Evolutionary conservation across 176 grass and related monocot genomes (phyloP), one percentile per base, ranked within the genome.

Genomic region (Avena eriantha): DNA sequence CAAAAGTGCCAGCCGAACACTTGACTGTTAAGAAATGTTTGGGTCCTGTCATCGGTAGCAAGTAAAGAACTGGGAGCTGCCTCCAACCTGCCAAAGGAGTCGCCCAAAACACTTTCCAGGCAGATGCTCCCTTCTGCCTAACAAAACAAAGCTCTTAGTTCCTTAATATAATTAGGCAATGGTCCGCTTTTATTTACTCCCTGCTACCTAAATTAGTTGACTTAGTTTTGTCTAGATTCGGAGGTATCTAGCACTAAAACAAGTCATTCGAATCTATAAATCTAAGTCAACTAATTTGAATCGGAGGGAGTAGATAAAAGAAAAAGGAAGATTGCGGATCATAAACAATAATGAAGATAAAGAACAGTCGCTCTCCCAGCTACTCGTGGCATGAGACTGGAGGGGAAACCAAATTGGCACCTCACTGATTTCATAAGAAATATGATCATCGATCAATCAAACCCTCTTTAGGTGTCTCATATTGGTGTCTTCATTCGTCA

Each of bases 21-120:
- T 76, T 76, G 24, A 54, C 48, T 54, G 48, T 76, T 76, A 76
- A 54, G 73, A 54, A 76, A 76, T 34, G 48, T 21, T 76, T 31
- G 15, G 69, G 47, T 24, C 23, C 47, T 76, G 48, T 16, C 7
- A 18, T 10, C 13, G 7, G 31, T 22, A 39, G 17, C 2, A 53
- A 53, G 33, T 14, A 78, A 78, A 58, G 18, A 49, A 75, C 10
- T 1, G 69, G 10, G 9, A n/a, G 10, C 15, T 1, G 24, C 1
- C 21, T 7, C 0, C 0, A 5, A 0, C 10, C 23, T 9, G 21
- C 47, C 13, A 33, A 26, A 76, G 22, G 13, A 0, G 18, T 36
- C 63, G 3, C 47, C 80, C 21, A 23, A 50, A 82, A 69, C 35
- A 55, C 66, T 34, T 66, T 11, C 29, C 1, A 41, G 13, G 12